Percentiles rank a stretch among this genome's conserved stretches.
These are phyloP conservation scores for Boletus reticulatus DNA, from an alignment of 768 basidiomycete species.

Conservation along the genomic window DNA sequence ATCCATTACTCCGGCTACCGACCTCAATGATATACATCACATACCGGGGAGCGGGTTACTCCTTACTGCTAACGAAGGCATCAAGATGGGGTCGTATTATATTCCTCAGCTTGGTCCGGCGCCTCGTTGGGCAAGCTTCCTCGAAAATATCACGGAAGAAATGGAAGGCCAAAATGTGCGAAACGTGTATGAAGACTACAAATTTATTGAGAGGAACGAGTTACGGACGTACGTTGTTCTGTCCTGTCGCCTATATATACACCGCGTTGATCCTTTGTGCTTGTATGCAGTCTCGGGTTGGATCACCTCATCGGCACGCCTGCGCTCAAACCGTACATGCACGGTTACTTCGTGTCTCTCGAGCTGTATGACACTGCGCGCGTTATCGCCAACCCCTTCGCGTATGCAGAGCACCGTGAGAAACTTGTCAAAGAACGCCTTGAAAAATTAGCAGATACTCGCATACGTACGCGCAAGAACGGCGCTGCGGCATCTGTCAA, in stretches of 20 bases:
- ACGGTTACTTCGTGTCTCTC: slow-evolving; percentile 96
- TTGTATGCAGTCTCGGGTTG: slow-evolving; percentile 70
- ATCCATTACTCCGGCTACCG: slow-evolving; percentile 87
- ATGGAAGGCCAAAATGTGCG: slow-evolving; percentile 86
- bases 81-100: slow-evolving; percentile 92
- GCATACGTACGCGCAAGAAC: slow-evolving; percentile 82
- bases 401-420: slow-evolving; percentile 92
- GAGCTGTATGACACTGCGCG: slow-evolving; percentile 95
- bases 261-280: background rate
- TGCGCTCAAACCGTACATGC: slow-evolving; percentile 98
- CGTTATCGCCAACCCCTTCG: slow-evolving; percentile 94
- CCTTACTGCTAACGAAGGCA: slow-evolving; percentile 94
- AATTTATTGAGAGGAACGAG: slow-evolving; percentile 89
- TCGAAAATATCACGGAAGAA: slow-evolving; percentile 98
- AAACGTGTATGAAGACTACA: slow-evolving; percentile 92
- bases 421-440: slow-evolving; percentile 84
- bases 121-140: slow-evolving; percentile 95
- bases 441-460: slow-evolving; percentile 89
- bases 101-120: slow-evolving; percentile 96
- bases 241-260: background rate
- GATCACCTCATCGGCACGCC: slow-evolving; percentile 94
- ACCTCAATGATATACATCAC: slow-evolving; percentile 90
- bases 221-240: slow-evolving; percentile 66
- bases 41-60: slow-evolving; percentile 86
- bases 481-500: slow-evolving; percentile 26